Conservation (phyloP, 805 yeast species). For the Wickerhamomyces rabaulensis region DNA sequence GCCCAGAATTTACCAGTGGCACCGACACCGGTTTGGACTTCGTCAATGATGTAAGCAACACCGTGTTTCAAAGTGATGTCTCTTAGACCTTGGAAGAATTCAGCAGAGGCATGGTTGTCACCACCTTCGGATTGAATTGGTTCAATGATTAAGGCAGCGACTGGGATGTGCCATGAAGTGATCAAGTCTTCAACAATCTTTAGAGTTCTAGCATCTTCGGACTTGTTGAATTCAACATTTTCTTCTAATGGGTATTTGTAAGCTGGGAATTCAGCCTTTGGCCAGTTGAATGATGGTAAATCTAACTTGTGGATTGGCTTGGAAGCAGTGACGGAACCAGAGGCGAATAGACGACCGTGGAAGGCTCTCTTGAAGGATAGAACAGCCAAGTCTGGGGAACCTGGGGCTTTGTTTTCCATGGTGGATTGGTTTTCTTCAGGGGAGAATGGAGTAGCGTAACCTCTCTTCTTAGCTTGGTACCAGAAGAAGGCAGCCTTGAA, state of each 20-base stretch:
- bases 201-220: constrained; percentile 81
- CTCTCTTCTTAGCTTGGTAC: constrained; percentile 67
- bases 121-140: constrained; percentile 93
- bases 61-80: constrained; percentile 67
- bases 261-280: constrained; percentile 88
- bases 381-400: constrained; percentile 82
- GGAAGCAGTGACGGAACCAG: constrained; percentile 87
- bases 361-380: constrained; percentile 83
- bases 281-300: constrained; percentile 94
- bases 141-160: constrained; percentile 86
- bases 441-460: constrained; percentile 54
- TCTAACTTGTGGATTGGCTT: constrained; percentile 93
- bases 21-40: constrained; percentile 88
- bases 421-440: constrained; percentile 64
- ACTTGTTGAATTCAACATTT: constrained; percentile 53
- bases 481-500: constrained; percentile 86
- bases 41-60: constrained; percentile 72
- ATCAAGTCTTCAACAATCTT: constrained; percentile 68
- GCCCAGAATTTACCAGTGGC: constrained; percentile 87
- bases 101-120: constrained; percentile 77
- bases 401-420: constrained; percentile 83
- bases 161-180: constrained; percentile 63
- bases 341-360: constrained; percentile 93
- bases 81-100: constrained; percentile 78
- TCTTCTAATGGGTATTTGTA: constrained; percentile 80